Evolutionary conservation across 352 stramenopile genomes (phyloP), one percentile per base, ranked within the genome.

Genomic region (Phytopythium mirpurense): DNA sequence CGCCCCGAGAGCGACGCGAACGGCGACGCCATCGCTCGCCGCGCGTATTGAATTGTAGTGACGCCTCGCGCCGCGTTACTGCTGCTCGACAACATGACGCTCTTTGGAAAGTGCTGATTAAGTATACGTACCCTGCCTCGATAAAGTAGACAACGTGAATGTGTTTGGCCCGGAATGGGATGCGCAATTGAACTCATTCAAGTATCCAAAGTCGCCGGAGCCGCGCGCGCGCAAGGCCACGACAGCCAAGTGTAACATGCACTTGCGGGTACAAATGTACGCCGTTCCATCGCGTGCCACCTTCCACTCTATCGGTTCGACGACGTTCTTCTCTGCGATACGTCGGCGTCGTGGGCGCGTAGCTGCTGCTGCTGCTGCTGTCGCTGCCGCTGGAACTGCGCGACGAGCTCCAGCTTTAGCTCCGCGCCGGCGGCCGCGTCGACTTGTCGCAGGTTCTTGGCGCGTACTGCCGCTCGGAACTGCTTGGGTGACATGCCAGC

Each of bases 391-490:
- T 74, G 68, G 63, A 85, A 90, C 2, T 74, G 43, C 15, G 57
- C 54, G 8, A 86, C 37, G n/a, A 88, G 45, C 9, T 62, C 40
- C 10, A 84, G 54, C 51, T 88, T 74, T 8, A 64, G 35, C 15
- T 72, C 41, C 2, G 74, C 67, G 7, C 68, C 76, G 9, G 73
- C 52, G n/a, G 46, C 35, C 5, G 64, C 45, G 38, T 69, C 63
- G 7, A 74, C 49, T 10, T 74, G 54, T 16, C 74, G 70, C 24
- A 90, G 55, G 38, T 78, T 67, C 51, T 65, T 73, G 26, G 72
- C 58, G 14, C 76, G 74, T 26, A 90, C 62, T 48, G 72, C 69
- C 37, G 59, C 52, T 18, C 79, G 76, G 46, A 90, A 88, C 26
- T 78, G 65, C 57, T 80, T 86, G 3, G 79, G 72, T 10, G 59